Evolutionary conservation across 371 early-diverging fungal species (phyloP).

Genomic region (Mortierella sp.): DNA sequence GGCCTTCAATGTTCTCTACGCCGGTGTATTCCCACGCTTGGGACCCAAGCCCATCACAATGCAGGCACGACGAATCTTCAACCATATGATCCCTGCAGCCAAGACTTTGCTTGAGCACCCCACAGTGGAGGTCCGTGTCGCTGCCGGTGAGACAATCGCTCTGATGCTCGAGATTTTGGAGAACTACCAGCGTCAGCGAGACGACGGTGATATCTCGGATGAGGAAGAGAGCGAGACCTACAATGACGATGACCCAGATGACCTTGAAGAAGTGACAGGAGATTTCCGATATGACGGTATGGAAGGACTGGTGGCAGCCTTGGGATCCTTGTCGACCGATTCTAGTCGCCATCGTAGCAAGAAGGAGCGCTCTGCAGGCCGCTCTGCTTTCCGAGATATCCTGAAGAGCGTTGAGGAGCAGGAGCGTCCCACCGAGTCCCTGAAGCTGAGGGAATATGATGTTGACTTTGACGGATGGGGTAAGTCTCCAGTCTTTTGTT

Average conservation of each 20-base stretch:
- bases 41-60: conserved; percentile 59
- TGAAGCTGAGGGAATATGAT: conserved; percentile 48
- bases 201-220: conserved; percentile 55
- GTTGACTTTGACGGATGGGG: conserved; percentile 69
- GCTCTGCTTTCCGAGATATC: conserved; percentile 79
- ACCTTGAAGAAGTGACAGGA: conserved; percentile 55
- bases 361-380: conserved; percentile 75
- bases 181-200: conserved; percentile 38
- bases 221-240: conserved; percentile 51
- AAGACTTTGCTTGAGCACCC: conserved; percentile 69
- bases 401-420: conserved; percentile 73
- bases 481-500: conserved; percentile 7
- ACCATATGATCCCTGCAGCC: conserved; percentile 31
- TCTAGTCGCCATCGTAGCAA: conserved; percentile 73
- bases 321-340: conserved; percentile 71
- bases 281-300: conserved; percentile 68
- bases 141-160: conserved; percentile 85
- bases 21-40: conserved; percentile 63
- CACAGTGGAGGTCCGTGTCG: conserved; percentile 78
- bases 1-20: conserved; percentile 67
- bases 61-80: conserved; percentile 40
- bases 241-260: conserved; percentile 60
- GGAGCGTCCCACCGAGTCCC: conserved; percentile 45
- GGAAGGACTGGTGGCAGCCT: conserved; percentile 69
- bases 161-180: conserved; percentile 73